Base-by-base conservation (phyloP, 2,329 filamentous ascomycete species). In the Ophiostoma perfectum region DNA sequence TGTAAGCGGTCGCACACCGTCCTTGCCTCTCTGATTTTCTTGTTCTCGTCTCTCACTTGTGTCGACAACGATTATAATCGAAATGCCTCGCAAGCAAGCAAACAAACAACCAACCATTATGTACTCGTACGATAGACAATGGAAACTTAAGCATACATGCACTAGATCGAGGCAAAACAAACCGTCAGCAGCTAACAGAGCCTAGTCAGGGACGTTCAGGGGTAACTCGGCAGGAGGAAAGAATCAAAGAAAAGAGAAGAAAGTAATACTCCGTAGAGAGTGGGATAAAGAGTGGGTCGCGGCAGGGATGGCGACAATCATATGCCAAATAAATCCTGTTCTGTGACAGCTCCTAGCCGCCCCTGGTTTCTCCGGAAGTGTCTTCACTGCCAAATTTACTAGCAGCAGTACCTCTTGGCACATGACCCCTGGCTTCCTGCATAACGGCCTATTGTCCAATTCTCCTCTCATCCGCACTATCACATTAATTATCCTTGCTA, bases 151-250 rank as follows among this genome's bases (percentile, higher is more conserved):
- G 27, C 27, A 27, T 27, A 27, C 27, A 27, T 27, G 27, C 1
- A 27, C 27, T 27, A 27, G 27, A 27, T 27, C 27, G 27, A 27
- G 27, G 1, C 27, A 27, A 27, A 27, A 27, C 27, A 27, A 27
- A 27, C 27, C 27, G 27, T 27, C 27, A 27, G 27, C 27, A 27
- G 18, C 52, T 18, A 27, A 18, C 18, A 5, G 27, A 36, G 52
- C 52, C 42, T 38, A 63, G 60, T 63, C 60, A 63, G 60, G 60
- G 38, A 39, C 60, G 60, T 8, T 63, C 60, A 63, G 60, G 60
- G 60, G 60, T 63, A 63, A 63, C 16, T 62, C n/a, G 38, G 58
- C 16, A 60, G 8, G 38, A 12, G 9, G 27, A 16, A 14, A 49
- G 45, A 49, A 49, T 16, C 47, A 16, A 18, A 49, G 27, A 12